These are phyloP conservation scores for Hippophae tibetana DNA, from an alignment of 306 rosid genomes.

Conservation along the genomic window DNA sequence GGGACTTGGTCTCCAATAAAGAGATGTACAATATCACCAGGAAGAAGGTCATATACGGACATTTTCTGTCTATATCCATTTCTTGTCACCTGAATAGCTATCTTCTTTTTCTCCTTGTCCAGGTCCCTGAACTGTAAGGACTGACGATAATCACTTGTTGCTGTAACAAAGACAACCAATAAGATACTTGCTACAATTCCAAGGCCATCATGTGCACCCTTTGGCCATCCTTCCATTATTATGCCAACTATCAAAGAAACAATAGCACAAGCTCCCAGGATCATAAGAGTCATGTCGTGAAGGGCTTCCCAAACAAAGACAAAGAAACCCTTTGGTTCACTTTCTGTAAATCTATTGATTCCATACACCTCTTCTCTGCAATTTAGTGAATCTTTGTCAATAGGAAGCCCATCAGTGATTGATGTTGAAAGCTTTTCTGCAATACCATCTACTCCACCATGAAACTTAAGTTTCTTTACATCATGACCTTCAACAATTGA, in stretches of 20 bases:
- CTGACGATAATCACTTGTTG: conserved; percentile 89
- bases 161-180: conserved; percentile 87
- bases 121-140: conserved; percentile 87
- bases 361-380: conserved; percentile 58
- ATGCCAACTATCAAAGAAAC: conserved; percentile 78
- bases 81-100: conserved; percentile 81
- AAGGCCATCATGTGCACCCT: conserved; percentile 91
- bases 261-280: conserved; percentile 80
- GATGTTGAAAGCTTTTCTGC: conserved; percentile 68
- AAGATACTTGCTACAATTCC: conserved; percentile 93
- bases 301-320: conserved; percentile 97
- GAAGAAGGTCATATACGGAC: conserved; percentile 85
- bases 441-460: conserved; percentile 61
- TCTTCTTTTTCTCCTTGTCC: conserved; percentile 95
- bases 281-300: conserved; percentile 95
- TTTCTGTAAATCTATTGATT: conserved; percentile 73
- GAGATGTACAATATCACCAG: conserved; percentile 89
- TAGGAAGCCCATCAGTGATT: conserved; percentile 39
- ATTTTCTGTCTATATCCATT: conserved; percentile 81
- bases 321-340: conserved; percentile 55
- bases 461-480: conserved; percentile 55
- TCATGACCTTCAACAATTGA: conserved; percentile 82
- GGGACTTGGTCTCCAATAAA: conserved; percentile 92
- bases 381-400: conserved; percentile 27
- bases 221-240: conserved; percentile 88